Evolutionary conservation across 495 filamentous ascomycete genomes (phyloP).

Genomic region (Aeminium ludgeri): DNA sequence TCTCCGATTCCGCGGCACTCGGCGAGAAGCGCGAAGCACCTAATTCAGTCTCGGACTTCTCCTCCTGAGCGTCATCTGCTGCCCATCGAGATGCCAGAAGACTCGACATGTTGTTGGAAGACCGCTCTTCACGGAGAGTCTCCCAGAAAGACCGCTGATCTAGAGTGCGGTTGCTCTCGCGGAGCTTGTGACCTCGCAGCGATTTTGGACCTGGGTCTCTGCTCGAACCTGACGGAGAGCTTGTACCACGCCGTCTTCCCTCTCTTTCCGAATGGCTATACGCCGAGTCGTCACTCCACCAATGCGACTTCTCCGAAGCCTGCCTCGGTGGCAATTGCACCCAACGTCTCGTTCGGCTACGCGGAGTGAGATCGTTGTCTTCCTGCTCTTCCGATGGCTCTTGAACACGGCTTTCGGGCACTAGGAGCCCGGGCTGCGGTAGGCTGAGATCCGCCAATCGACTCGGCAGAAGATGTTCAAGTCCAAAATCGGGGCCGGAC

Average conservation of each 20-base stretch:
- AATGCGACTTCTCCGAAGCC: constrained; percentile 13
- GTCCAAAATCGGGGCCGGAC: constrained; percentile 21
- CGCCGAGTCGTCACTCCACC: constrained; percentile 20
- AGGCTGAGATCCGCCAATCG: constrained; percentile 10
- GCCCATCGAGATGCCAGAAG: constrained; percentile 13
- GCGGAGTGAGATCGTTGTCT: constrained; percentile 5
- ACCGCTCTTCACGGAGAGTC: constrained; percentile 13
- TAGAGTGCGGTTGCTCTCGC: constrained; percentile 23
- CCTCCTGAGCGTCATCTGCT: not conserved
- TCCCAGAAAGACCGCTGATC: constrained; percentile 25
- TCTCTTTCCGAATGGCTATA: constrained; percentile 10
- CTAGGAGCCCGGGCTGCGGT: not conserved
- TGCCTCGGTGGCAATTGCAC: constrained; percentile 19
- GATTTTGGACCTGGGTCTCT: not conserved
- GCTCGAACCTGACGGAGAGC: not conserved
- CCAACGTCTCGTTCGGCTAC: constrained; percentile 19
- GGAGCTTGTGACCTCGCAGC: constrained; percentile 15
- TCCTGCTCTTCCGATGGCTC: constrained; percentile 1
- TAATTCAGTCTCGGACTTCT: constrained; percentile 9
- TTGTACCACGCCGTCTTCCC: not conserved
- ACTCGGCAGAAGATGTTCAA: constrained; percentile 25
- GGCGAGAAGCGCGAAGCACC: constrained; percentile 15
- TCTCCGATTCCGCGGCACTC: too few species aligned
- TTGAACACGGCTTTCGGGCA: not conserved
- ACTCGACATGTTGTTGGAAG: constrained; percentile 10